A percentile compares a stretch with the other conserved stretches of the same genome.
Evolutionary conservation across 2,329 filamentous ascomycete genomes (phyloP).

Genomic region (Stylonectria norvegica): DNA sequence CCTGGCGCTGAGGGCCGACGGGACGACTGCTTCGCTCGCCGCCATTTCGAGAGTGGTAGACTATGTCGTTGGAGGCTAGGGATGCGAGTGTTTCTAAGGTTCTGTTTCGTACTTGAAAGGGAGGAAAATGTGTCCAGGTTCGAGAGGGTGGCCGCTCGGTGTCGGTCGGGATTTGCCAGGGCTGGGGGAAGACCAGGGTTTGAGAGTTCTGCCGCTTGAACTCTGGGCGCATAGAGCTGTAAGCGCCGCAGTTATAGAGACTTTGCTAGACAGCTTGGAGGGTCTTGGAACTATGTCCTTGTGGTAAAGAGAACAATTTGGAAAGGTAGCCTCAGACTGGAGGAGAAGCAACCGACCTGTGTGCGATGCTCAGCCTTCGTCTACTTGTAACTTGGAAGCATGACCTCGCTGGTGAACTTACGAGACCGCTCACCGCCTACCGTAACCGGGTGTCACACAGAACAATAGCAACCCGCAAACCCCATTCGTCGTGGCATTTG

Average conservation of each 20-base stretch:
- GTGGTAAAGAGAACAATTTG: constrained; percentile 1
- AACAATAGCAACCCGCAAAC: too few relatives aligned
- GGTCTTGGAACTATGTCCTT: too few relatives aligned
- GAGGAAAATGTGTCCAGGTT: neutral
- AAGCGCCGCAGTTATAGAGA: neutral
- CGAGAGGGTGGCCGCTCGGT: constrained; percentile 2
- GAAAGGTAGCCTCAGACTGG: neutral
- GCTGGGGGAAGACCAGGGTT: constrained; percentile 12
- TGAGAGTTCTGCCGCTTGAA: constrained; percentile 7
- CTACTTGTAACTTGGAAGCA: too few relatives aligned
- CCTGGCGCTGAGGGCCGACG: constrained; percentile 31
- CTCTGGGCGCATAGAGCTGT: constrained; percentile 9
- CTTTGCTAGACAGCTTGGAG: too few relatives aligned
- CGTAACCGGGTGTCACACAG: constrained; percentile 17
- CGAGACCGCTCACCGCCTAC: constrained; percentile 24
- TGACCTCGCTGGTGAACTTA: constrained; percentile 16
- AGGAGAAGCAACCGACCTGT: constrained; percentile 11
- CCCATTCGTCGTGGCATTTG: too few relatives aligned
- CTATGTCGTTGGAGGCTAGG: neutral
- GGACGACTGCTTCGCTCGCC: constrained; percentile 36
- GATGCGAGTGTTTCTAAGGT: neutral
- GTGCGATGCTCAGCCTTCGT: constrained; percentile 17
- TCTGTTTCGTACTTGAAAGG: neutral
- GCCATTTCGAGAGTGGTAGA: constrained; percentile 33
- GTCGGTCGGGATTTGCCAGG: constrained; percentile 8